phyloP scores from a whole-genome alignment of 306 rosid species.

The Pachyrhizus erosus region DNA sequence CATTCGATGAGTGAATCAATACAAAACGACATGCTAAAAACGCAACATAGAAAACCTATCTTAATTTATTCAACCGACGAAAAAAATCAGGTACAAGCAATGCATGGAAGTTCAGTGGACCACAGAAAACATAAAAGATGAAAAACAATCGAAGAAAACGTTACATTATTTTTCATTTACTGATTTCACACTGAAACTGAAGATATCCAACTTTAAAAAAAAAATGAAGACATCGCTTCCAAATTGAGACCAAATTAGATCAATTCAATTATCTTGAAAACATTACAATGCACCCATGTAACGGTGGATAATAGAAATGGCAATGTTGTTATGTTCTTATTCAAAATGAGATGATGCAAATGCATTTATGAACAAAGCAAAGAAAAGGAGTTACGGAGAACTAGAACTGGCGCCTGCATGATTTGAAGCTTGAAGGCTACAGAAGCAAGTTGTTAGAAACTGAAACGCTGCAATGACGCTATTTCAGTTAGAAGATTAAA shows the following conservation, averaged over 20 bases:
- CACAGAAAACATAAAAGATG: neutral
- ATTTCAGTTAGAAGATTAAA: slow-evolving; percentile 4
- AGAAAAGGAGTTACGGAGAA: neutral
- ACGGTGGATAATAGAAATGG: neutral
- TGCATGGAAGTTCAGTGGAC: neutral
- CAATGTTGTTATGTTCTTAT: neutral
- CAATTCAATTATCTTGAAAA: neutral
- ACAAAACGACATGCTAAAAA: neutral
- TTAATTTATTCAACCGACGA: neutral
- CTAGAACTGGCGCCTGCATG: neutral
- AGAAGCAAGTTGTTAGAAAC: neutral
- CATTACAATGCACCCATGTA: neutral
- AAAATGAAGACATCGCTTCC: neutral
- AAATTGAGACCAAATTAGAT: neutral
- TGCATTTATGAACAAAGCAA: neutral
- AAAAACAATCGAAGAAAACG: neutral
- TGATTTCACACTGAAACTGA: neutral
- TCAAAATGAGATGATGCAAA: slow-evolving; percentile 6
- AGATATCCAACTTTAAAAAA: neutral
- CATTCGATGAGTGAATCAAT: slow-evolving; percentile 6
- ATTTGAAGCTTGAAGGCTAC: neutral
- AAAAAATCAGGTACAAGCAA: neutral
- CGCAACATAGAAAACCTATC: neutral
- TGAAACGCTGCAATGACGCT: slow-evolving; percentile 14
- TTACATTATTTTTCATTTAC: neutral